Conservation (phyloP, 371 early-diverging fungal species). For the Chytridiales sp. region DNA sequence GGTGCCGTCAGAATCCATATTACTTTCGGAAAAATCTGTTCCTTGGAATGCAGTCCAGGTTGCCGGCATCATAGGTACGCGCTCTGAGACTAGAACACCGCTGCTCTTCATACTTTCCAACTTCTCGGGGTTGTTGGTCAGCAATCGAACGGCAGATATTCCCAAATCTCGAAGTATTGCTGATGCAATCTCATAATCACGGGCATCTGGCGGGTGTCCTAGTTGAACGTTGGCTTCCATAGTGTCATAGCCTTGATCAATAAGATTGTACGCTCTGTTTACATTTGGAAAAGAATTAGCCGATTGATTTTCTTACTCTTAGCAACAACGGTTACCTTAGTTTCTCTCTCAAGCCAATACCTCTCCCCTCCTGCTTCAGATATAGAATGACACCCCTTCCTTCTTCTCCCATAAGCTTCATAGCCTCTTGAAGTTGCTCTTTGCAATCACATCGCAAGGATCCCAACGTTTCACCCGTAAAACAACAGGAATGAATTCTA, state of each 20-base stretch:
- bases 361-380: conserved; percentile 93
- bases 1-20: not conserved
- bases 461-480: conserved; percentile 93
- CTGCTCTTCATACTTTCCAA: conserved; percentile 70
- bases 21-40: conserved; percentile 6
- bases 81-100: conserved; percentile 70
- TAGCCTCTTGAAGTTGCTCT: conserved; percentile 88
- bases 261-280: conserved; percentile 89
- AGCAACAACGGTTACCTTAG: conserved; percentile 57
- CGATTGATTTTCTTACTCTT: conserved; percentile 1
- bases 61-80: conserved; percentile 87
- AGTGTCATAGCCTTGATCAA: conserved; percentile 94
- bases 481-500: conserved; percentile 95
- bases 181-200: conserved; percentile 88
- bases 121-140: conserved; percentile 97
- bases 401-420: conserved; percentile 80
- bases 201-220: conserved; percentile 87
- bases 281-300: not conserved
- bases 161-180: conserved; percentile 84
- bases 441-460: conserved; percentile 94
- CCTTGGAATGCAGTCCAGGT: conserved; percentile 35
- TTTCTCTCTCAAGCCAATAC: conserved; percentile 91
- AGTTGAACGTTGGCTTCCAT: conserved; percentile 88
- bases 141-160: conserved; percentile 64
- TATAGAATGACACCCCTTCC: conserved; percentile 90